Percentiles rank a stretch among this genome's conserved stretches.
Evolutionary conservation across 129 eudicot genomes (phyloP).

Genomic region (Silybum marianum): DNA sequence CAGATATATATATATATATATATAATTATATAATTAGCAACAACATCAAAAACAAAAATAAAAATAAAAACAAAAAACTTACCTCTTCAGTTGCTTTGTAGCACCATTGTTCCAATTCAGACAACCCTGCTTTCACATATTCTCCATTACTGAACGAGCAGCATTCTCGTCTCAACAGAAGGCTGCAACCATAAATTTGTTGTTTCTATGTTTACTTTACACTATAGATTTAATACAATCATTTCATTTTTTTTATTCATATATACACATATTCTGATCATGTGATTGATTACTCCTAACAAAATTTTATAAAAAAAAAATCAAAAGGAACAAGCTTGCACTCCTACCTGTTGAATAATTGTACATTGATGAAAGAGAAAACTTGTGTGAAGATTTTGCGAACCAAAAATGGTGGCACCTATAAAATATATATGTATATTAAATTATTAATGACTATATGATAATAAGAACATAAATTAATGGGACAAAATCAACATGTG

Average conservation of each 20-base stretch:
- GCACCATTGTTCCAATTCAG: conserved; percentile 88
- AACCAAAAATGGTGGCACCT: conserved; percentile 93
- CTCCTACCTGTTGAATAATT: conserved; percentile 83
- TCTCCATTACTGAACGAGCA: conserved; percentile 91
- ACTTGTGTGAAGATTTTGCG: conserved; percentile 90
- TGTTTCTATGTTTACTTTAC: too few species aligned
- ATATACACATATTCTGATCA: too few species aligned
- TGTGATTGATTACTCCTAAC: too few species aligned
- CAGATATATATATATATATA: conserved; percentile 1
- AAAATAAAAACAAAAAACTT: not conserved
- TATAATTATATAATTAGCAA: not conserved
- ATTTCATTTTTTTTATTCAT: too few species aligned
- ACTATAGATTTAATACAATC: too few species aligned
- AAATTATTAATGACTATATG: not conserved
- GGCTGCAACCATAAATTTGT: conserved; percentile 43
- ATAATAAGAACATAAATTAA: conserved; percentile 1
- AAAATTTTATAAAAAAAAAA: too few species aligned
- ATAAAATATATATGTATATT: conserved; percentile 15
- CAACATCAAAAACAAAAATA: not conserved
- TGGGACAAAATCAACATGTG: conserved; percentile 1
- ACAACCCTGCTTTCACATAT: conserved; percentile 83
- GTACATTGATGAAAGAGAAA: conserved; percentile 93
- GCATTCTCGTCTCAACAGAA: conserved; percentile 90
- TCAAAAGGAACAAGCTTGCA: not conserved
- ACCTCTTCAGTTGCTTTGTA: conserved; percentile 86